Evolutionary conservation across 2,329 filamentous ascomycete genomes (phyloP).

Genomic region (Davidsoniella virescens): DNA sequence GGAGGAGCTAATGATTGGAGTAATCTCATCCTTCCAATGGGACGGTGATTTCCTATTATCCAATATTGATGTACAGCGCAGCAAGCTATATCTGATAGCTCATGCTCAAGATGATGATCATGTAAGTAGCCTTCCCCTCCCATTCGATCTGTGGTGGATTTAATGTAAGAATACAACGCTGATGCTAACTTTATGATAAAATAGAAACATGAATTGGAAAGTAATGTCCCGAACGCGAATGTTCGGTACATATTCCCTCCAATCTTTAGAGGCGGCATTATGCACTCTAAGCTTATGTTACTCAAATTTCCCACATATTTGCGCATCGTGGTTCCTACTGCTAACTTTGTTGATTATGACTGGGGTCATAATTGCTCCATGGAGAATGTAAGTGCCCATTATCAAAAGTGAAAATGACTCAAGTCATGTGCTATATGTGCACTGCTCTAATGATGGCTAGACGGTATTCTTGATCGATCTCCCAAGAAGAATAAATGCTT

Average conservation of each 20-base stretch:
- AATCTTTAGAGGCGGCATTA: constrained; percentile 57
- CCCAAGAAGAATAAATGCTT: constrained; percentile 31
- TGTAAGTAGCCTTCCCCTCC: constrained; percentile 23
- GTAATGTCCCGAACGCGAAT: constrained; percentile 31
- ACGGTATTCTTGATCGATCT: constrained; percentile 86
- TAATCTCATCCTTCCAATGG: constrained; percentile 79
- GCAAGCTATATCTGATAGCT: constrained; percentile 45
- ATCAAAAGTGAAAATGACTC: neutral
- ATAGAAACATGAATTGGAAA: constrained; percentile 33
- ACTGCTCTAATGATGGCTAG: constrained; percentile 22
- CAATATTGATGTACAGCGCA: constrained; percentile 47
- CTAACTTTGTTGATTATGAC: constrained; percentile 71
- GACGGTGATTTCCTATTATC: constrained; percentile 63
- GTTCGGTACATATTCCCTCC: constrained; percentile 67
- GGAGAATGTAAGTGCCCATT: constrained; percentile 50
- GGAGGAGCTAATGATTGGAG: constrained; percentile 52
- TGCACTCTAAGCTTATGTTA: constrained; percentile 92
- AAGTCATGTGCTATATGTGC: neutral
- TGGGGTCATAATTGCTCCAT: constrained; percentile 76
- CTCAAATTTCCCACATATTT: constrained; percentile 62
- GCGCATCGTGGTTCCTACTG: constrained; percentile 70
- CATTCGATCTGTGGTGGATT: neutral
- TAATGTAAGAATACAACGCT: neutral
- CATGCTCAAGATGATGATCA: constrained; percentile 36
- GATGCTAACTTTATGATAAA: neutral